These are phyloP conservation scores for Scheffersomyces ergatensis DNA, from an alignment of 805 yeast species.

Conservation along the genomic window DNA sequence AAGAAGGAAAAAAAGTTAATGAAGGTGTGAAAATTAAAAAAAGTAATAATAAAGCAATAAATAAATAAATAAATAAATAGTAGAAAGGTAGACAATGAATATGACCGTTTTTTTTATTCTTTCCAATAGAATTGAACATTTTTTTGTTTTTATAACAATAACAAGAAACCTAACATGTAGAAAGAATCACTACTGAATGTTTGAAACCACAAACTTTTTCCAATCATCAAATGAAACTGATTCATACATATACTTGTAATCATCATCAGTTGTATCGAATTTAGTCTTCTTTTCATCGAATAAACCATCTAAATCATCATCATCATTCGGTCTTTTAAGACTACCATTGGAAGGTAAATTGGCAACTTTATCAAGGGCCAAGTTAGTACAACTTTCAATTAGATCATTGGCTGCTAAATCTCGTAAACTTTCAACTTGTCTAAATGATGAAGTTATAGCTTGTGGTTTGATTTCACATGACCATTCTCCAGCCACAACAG, in stretches of 20 bases:
- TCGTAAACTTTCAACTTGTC: conserved; percentile 38
- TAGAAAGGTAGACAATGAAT: not conserved
- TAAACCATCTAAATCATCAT: conserved; percentile 32
- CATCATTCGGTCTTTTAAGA: conserved; percentile 4
- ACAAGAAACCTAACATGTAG: too few relatives aligned
- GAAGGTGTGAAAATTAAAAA: not conserved
- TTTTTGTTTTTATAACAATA: too few relatives aligned
- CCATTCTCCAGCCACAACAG: conserved; percentile 32
- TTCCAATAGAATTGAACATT: too few relatives aligned
- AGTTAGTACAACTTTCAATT: conserved; percentile 19
- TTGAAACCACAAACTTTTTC: conserved; percentile 24
- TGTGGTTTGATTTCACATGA: conserved; percentile 44
- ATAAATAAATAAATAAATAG: not conserved
- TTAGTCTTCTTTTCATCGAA: conserved; percentile 36
- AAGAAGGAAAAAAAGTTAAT: not conserved
- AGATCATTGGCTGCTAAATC: conserved; percentile 28
- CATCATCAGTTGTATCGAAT: conserved; percentile 8
- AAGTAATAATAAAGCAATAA: not conserved
- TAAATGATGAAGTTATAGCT: conserved; percentile 45
- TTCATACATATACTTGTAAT: conserved; percentile 21
- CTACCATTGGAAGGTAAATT: not conserved
- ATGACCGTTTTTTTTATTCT: too few relatives aligned
- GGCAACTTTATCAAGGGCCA: conserved; percentile 7
- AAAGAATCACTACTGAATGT: conserved; percentile 13
- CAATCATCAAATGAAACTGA: conserved; percentile 36